Evolutionary conservation across 441 rosid species (phyloP).

Genomic region (Arabidopsis hybrid): DNA sequence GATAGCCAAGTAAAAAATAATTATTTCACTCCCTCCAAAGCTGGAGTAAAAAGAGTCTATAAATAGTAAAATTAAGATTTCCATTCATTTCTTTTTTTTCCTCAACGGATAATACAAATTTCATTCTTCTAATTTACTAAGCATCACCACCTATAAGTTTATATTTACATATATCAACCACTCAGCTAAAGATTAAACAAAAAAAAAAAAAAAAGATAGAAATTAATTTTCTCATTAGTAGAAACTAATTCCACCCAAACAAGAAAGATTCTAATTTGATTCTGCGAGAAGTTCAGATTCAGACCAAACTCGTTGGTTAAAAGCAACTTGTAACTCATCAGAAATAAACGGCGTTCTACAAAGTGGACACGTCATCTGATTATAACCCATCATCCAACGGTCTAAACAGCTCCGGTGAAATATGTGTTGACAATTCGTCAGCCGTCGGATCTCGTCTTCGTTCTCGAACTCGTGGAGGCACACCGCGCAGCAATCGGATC

Average conservation of each 20-base stretch:
- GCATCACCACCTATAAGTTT: conserved; percentile 17
- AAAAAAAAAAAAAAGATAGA: background rate
- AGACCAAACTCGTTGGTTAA: conserved; percentile 71
- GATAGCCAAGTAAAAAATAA: background rate
- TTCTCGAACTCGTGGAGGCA: conserved; percentile 72
- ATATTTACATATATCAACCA: conserved; percentile 13
- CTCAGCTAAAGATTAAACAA: conserved; percentile 13
- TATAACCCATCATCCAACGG: conserved; percentile 89
- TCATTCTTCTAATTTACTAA: conserved; percentile 3
- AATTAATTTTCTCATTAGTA: conserved; percentile 9
- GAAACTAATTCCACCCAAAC: conserved; percentile 13
- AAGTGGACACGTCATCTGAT: conserved; percentile 84
- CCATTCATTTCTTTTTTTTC: background rate
- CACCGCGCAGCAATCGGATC: conserved; percentile 60
- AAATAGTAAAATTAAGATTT: conserved; percentile 24
- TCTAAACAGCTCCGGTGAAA: conserved; percentile 84
- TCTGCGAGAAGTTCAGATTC: conserved; percentile 58
- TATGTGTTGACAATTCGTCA: conserved; percentile 76
- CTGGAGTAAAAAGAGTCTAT: background rate
- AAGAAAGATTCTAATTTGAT: conserved; percentile 42
- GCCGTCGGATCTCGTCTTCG: conserved; percentile 74
- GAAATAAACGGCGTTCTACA: conserved; percentile 77
- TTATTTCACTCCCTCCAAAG: background rate
- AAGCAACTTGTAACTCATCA: conserved; percentile 62
- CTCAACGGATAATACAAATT: conserved; percentile 19